Conservation (phyloP, 192 early-diverging fungal genomes). For the Coemansia sp. region DNA sequence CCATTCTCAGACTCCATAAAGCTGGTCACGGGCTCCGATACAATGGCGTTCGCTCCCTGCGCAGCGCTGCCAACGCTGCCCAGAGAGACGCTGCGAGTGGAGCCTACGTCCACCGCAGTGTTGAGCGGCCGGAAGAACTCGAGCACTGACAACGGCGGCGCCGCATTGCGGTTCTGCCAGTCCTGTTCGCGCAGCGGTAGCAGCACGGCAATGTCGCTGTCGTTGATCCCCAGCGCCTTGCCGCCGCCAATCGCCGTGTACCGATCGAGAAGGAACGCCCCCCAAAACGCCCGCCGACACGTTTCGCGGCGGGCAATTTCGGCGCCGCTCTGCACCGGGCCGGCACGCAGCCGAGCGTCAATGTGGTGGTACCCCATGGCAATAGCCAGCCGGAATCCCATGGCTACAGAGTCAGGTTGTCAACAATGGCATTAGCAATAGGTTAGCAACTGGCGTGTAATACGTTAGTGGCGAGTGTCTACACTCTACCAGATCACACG, state of each 20-base stretch:
- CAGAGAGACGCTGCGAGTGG: background rate
- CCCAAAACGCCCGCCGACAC: constrained; percentile 51
- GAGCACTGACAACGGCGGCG: constrained; percentile 34
- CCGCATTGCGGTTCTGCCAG: constrained; percentile 20
- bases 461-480: background rate
- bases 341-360: constrained; percentile 36
- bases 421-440: background rate
- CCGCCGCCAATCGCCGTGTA: constrained; percentile 51
- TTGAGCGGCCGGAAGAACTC: constrained; percentile 43
- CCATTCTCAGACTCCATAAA: background rate
- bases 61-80: background rate
- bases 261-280: constrained; percentile 40
- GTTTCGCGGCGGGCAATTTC: constrained; percentile 41
- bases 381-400: constrained; percentile 52
- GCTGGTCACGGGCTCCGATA: constrained; percentile 3
- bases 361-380: constrained; percentile 52
- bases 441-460: too few species aligned
- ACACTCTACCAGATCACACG: too few species aligned
- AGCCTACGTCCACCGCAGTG: background rate
- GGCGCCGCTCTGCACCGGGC: constrained; percentile 29
- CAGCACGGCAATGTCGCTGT: constrained; percentile 42
- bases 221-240: constrained; percentile 51
- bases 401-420: constrained; percentile 26
- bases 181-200: constrained; percentile 41
- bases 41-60: background rate